phyloP scores from a whole-genome alignment of 2,329 filamentous ascomycete genomes.

The Fusarium tanahbumbuense region DNA sequence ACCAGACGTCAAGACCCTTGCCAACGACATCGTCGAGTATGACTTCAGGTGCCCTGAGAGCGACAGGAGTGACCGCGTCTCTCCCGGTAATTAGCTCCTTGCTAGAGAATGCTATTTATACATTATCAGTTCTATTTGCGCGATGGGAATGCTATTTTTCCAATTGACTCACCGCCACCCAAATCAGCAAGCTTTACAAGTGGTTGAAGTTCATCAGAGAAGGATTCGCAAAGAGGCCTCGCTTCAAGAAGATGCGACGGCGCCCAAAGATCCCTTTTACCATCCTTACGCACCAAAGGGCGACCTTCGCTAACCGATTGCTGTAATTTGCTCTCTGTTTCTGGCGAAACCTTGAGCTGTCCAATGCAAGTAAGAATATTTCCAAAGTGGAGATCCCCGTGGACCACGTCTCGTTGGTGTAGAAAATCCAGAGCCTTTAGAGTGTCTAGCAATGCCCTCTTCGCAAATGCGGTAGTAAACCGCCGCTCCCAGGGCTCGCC shows the following conservation, averaged over 20 bases:
- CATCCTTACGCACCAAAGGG: neutral
- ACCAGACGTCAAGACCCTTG: neutral
- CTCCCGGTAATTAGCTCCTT: neutral
- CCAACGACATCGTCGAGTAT: neutral
- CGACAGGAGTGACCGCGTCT: neutral
- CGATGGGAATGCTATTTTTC: no score
- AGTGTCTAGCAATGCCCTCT: accelerated
- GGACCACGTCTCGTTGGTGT: neutral
- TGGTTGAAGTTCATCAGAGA: neutral
- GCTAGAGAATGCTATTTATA: neutral
- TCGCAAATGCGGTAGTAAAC: neutral
- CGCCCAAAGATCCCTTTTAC: neutral
- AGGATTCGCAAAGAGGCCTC: neutral
- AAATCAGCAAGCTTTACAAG: neutral
- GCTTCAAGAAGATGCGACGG: neutral
- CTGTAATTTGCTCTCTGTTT: neutral
- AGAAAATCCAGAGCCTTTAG: neutral
- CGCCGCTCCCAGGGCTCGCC: neutral
- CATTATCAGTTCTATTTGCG: no score
- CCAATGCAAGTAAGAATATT: neutral
- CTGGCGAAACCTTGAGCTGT: neutral
- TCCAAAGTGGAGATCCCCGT: neutral
- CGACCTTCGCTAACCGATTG: neutral
- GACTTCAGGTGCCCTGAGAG: neutral
- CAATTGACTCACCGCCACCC: neutral